Percentiles rank a stretch among this genome's conserved stretches.
Evolutionary conservation across 1,284 basidiomycete genomes (phyloP).

Genomic region (Sanghuangporus baumii): DNA sequence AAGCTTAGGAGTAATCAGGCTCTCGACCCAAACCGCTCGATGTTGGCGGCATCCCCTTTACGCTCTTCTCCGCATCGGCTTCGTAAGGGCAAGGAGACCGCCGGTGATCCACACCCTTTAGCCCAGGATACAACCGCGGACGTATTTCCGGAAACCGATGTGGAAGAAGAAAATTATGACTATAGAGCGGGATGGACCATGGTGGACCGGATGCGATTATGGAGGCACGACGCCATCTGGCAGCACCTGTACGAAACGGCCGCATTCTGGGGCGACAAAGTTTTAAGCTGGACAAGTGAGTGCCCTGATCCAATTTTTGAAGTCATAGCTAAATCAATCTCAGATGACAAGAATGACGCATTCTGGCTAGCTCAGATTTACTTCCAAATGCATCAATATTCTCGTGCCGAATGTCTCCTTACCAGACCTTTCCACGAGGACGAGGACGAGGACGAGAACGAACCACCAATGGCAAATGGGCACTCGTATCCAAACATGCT

Average conservation of each 20-base stretch:
- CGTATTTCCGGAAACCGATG: slow-evolving; percentile 62
- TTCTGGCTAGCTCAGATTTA: slow-evolving; percentile 99
- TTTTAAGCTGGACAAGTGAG: slow-evolving; percentile 91
- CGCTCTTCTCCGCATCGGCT: slow-evolving; percentile 52
- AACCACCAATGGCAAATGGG: slow-evolving; percentile 37
- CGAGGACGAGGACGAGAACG: slow-evolving; percentile 32
- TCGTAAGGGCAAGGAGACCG: slow-evolving; percentile 40
- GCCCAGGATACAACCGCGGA: slow-evolving; percentile 70
- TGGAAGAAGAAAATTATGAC: slow-evolving; percentile 35
- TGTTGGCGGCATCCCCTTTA: slow-evolving; percentile 62
- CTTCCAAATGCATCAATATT: slow-evolving; percentile 93
- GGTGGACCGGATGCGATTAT: slow-evolving; percentile 92
- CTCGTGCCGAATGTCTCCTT: slow-evolving; percentile 87
- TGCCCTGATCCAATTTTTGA: slow-evolving; percentile 21
- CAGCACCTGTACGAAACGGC: slow-evolving; percentile 98
- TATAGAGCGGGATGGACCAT: slow-evolving; percentile 73
- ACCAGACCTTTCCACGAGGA: slow-evolving; percentile 70
- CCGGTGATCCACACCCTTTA: slow-evolving; percentile 54
- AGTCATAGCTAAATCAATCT: background rate
- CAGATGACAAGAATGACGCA: slow-evolving; percentile 92
- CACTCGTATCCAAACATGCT: slow-evolving; percentile 29
- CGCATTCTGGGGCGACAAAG: slow-evolving; percentile 97
- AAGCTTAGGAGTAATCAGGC: slow-evolving; percentile 38
- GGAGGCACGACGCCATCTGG: slow-evolving; percentile 97
- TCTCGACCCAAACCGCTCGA: slow-evolving; percentile 71